Percentiles rank a stretch among this genome's conserved stretches.
Conservation (phyloP, 805 yeast species). For the Ogataea zsoltii region DNA sequence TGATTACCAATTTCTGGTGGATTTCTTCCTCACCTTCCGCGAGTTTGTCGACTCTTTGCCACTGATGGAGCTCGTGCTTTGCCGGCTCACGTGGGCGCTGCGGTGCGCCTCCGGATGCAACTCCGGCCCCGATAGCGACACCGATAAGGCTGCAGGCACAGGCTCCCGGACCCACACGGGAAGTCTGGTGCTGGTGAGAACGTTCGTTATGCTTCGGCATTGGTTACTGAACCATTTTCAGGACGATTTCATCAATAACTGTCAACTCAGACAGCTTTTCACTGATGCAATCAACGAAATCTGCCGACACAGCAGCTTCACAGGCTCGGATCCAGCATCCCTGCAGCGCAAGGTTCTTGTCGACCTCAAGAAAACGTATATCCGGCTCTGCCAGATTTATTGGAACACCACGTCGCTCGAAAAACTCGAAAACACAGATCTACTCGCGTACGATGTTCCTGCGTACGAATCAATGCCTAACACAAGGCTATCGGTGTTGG, state of each 20-base stretch:
- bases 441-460: conserved; percentile 24
- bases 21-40: conserved; percentile 84
- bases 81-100: conserved; percentile 70
- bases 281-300: conserved; percentile 43
- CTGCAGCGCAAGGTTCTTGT: conserved; percentile 30
- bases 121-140: no score
- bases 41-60: conserved; percentile 60
- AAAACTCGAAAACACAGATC: conserved; percentile 20
- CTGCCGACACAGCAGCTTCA: conserved; percentile 26
- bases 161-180: conserved; percentile 46
- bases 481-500: conserved; percentile 39
- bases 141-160: conserved; percentile 17
- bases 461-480: conserved; percentile 30
- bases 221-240: conserved; percentile 87
- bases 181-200: conserved; percentile 67
- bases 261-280: conserved; percentile 47
- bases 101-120: conserved; percentile 51
- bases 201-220: conserved; percentile 84
- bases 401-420: conserved; percentile 33
- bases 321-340: conserved; percentile 13
- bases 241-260: conserved; percentile 71
- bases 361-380: conserved; percentile 37
- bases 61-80: conserved; percentile 59
- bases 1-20: conserved; percentile 77
- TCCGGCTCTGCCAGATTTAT: conserved; percentile 32